These are phyloP conservation scores for Epichloe glyceriae DNA, from an alignment of 2,329 filamentous ascomycete genomes.

Conservation along the genomic window DNA sequence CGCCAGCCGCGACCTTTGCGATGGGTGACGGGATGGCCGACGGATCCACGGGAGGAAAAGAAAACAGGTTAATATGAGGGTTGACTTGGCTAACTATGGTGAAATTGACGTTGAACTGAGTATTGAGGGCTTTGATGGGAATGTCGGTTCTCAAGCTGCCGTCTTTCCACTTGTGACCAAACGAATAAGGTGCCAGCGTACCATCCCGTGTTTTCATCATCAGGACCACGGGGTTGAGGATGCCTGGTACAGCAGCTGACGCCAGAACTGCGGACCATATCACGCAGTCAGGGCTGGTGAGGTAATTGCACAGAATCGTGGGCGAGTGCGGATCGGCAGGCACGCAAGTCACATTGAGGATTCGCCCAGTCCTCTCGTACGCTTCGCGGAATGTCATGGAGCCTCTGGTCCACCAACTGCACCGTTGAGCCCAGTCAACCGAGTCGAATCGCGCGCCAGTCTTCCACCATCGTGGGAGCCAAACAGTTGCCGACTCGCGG, in stretches of 20 bases:
- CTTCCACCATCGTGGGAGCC: constrained; percentile 76
- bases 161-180: constrained; percentile 99
- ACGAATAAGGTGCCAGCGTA: constrained; percentile 75
- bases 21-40: constrained; percentile 88
- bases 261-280: constrained; percentile 96
- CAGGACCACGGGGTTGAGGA: constrained; percentile 86
- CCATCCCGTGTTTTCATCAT: constrained; percentile 77
- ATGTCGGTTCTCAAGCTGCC: constrained; percentile 91
- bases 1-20: constrained; percentile 89
- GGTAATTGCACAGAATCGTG: constrained; percentile 85
- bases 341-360: constrained; percentile 91
- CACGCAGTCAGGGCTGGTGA: constrained; percentile 90
- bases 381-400: constrained; percentile 92
- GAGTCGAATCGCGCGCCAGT: constrained; percentile 93
- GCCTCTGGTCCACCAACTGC: constrained; percentile 81
- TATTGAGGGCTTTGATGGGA: constrained; percentile 81
- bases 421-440: constrained; percentile 75
- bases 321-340: constrained; percentile 90
- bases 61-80: constrained; percentile 98
- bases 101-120: constrained; percentile 98
- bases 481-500: constrained; percentile 60
- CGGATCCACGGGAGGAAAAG: constrained; percentile 85
- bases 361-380: constrained; percentile 83
- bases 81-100: constrained; percentile 84
- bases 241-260: constrained; percentile 89